These are phyloP conservation scores for Papilionanthe hybrid DNA, from an alignment of 116 monocot genomes.

Conservation along the genomic window DNA sequence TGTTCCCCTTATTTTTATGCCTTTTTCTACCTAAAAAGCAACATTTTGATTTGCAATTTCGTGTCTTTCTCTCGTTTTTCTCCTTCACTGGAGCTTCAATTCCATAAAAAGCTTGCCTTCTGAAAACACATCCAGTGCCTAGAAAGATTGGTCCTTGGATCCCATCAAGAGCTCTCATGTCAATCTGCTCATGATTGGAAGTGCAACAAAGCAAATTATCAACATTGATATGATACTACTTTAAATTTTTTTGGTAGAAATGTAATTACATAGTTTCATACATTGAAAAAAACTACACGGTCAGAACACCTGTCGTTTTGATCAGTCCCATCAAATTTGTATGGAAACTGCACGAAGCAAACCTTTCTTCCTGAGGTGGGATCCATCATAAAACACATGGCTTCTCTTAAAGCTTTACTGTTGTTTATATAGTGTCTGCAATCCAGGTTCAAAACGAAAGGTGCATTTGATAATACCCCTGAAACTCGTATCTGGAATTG, in stretches of 20 bases:
- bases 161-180: conserved; percentile 59
- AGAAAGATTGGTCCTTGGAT: conserved; percentile 57
- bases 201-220: not conserved
- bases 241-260: too few species aligned
- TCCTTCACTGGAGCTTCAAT: conserved; percentile 36
- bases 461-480: conserved; percentile 40
- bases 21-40: conserved; percentile 20
- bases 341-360: conserved; percentile 52
- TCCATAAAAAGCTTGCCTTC: conserved; percentile 55
- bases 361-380: conserved; percentile 37
- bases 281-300: conserved; percentile 42
- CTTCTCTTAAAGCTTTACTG: conserved; percentile 42
- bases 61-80: conserved; percentile 28
- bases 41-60: conserved; percentile 52
- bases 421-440: conserved; percentile 55
- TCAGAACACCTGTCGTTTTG: conserved; percentile 30
- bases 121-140: conserved; percentile 58
- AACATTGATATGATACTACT: not conserved
- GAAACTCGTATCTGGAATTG: conserved; percentile 37
- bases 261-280: conserved; percentile 5
- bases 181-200: conserved; percentile 27
- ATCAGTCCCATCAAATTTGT: conserved; percentile 46
- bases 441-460: conserved; percentile 44
- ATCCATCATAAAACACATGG: conserved; percentile 61
- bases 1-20: conserved; percentile 13